Percentiles rank a stretch among this genome's conserved stretches.
These are phyloP conservation scores for Umbelopsis isabellina DNA, from an alignment of 192 early-diverging fungal genomes.

Conservation along the genomic window DNA sequence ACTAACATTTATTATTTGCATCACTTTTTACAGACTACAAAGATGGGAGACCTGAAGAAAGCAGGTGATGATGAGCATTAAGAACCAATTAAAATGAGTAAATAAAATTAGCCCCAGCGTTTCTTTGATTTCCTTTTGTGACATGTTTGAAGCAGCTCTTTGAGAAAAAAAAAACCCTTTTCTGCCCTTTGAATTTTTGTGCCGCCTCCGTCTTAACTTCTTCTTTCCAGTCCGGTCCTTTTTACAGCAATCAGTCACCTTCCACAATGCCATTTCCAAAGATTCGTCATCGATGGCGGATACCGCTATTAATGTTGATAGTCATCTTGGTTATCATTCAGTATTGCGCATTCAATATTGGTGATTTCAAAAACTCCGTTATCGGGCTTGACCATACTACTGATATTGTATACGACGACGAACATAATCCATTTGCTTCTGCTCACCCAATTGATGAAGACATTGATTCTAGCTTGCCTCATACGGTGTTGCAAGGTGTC, in stretches of 20 bases:
- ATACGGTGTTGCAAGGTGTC: neutral
- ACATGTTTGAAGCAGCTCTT: neutral
- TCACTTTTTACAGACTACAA: constrained; percentile 30
- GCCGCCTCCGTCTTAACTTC: neutral
- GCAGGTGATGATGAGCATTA: constrained; percentile 25
- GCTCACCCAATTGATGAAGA: neutral
- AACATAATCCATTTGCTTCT: neutral
- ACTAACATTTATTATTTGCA: neutral
- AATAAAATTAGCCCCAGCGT: neutral
- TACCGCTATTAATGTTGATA: neutral
- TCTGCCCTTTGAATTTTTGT: too few species aligned
- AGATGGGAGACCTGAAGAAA: constrained; percentile 53
- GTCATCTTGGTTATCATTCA: neutral
- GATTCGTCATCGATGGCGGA: constrained; percentile 12
- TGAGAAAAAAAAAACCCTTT: too few species aligned
- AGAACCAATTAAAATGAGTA: neutral
- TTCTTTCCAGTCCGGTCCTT: neutral
- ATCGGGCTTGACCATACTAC: neutral
- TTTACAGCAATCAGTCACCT: neutral
- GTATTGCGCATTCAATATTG: neutral
- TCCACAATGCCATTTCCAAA: constrained; percentile 1
- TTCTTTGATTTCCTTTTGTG: neutral
- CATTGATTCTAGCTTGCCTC: neutral
- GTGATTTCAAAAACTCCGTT: neutral
- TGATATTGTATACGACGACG: neutral